Evolutionary conservation across 2,329 filamentous ascomycete species (phyloP), one percentile per base, ranked within the genome.

Genomic region (Aspergillus uvarum): DNA sequence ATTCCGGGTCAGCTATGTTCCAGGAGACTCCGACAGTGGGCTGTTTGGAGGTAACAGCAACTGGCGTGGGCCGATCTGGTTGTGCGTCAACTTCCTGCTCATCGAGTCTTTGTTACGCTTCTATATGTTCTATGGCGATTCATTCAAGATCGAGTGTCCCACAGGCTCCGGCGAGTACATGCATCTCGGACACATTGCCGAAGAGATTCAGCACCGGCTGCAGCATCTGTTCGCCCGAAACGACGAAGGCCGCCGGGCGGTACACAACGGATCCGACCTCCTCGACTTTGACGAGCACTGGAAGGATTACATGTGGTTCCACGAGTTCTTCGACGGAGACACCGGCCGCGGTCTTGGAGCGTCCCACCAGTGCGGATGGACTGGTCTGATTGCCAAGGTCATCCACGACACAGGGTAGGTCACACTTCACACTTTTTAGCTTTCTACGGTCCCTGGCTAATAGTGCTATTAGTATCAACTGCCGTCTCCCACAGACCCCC

Each of bases 41-140:
- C 84, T 98, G 5, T 98, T 98, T 71, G 94, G 94, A 56, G 94
- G 94, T 66, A 98, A 98, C 83, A 96, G 92, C 76, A 98, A 98
- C 77, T 98, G 94, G 94, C 87, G 94, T 79, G 94, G 90, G 4
- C 94, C 95, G 0, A 94, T 96, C 68, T 98, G 94, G 94, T 83
- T 97, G 52, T 95, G 92, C 63, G 92, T 96, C 79, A 98, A 98
- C 78, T 97, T 96, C 79, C 79, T 98, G 56, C 84, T 98, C 14
- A 89, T 98, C 47, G 94, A 98, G 76, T 94, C 93, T 6, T 84
- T 97, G n/a, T 90, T 96, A 70, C 85, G 94, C 32, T 98, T 96
- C 81, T 96, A 92, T 80, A 89, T 98, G 78, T 98, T 96, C 81
- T 97, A 98, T 72, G 94, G 94, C 61, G 89, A 90, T 60, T 85